Evolutionary conservation across 306 rosid genomes (phyloP).

Genomic region (Citrullus mucosospermus): DNA sequence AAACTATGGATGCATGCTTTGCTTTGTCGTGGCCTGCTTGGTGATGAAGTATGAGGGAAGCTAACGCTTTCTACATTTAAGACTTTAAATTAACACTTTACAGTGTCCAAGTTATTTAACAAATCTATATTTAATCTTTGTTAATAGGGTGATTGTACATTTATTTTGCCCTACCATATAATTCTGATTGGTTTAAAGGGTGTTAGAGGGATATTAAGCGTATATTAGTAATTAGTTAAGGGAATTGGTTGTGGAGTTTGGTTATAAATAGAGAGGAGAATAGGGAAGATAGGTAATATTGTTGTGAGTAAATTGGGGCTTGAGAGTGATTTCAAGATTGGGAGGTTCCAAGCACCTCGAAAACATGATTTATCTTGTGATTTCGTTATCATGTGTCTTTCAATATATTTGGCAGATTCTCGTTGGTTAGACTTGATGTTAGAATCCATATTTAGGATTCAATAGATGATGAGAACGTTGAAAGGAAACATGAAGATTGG

Average conservation of each 20-base stretch:
- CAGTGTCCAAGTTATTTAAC: neutral
- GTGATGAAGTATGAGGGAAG: neutral
- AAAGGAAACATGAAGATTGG: neutral
- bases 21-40: neutral
- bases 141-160: neutral
- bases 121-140: neutral
- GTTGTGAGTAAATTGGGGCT: too few species aligned
- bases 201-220: too few species aligned
- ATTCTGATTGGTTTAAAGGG: too few species aligned
- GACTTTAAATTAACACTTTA: neutral
- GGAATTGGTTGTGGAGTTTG: too few species aligned
- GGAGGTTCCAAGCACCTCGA: too few species aligned
- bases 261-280: too few species aligned
- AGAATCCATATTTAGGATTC: neutral
- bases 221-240: too few species aligned
- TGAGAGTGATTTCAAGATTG: too few species aligned
- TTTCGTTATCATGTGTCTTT: too few species aligned
- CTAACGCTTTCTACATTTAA: neutral
- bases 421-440: neutral
- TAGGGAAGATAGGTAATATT: too few species aligned
- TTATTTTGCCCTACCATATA: neutral
- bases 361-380: too few species aligned
- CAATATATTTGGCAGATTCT: neutral
- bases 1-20: neutral
- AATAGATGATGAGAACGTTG: neutral